A percentile compares a stretch with the other conserved stretches of the same genome.
These are phyloP conservation scores for Ananas comosus DNA, from an alignment of 176 grass and related monocot species.

Conservation along the genomic window DNA sequence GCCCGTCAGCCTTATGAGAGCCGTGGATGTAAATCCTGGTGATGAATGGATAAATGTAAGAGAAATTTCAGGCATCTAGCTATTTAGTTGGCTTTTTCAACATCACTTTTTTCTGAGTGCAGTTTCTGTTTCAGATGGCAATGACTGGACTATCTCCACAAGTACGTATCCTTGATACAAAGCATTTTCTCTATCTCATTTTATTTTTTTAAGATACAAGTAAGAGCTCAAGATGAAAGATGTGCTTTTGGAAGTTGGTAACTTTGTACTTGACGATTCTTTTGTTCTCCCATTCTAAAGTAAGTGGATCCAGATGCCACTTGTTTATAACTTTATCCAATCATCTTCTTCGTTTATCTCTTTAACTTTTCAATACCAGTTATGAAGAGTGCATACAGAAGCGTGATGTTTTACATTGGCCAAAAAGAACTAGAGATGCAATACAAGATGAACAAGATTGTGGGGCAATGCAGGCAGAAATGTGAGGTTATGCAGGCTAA, in stretches of 20 bases:
- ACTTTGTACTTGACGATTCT: background rate
- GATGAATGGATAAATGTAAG: conserved; percentile 91
- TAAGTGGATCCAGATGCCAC: background rate
- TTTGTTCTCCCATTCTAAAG: background rate
- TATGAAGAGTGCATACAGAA: conserved; percentile 81
- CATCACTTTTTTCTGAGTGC: conserved; percentile 22
- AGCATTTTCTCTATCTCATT: background rate
- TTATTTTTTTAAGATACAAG: too few species aligned
- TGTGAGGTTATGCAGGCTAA: conserved; percentile 78
- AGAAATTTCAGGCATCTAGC: conserved; percentile 1
- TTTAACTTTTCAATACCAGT: conserved; percentile 45
- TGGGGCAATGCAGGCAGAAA: conserved; percentile 67
- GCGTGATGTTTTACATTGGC: conserved; percentile 86
- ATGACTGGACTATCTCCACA: conserved; percentile 86
- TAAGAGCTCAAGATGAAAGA: background rate
- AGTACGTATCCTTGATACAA: conserved; percentile 59
- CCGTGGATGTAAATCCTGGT: conserved; percentile 63
- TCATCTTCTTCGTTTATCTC: conserved; percentile 7
- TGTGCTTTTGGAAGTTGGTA: background rate
- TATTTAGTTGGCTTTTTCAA: background rate
- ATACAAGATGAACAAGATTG: conserved; percentile 78
- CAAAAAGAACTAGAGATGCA: conserved; percentile 94
- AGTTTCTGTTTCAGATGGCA: conserved; percentile 48
- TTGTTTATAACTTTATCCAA: background rate
- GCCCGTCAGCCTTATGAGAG: conserved; percentile 57